Evolutionary conservation across 2,329 filamentous ascomycete species (phyloP), one percentile per base, ranked within the genome.

Genomic region (Ceratocystis eucalypticola): DNA sequence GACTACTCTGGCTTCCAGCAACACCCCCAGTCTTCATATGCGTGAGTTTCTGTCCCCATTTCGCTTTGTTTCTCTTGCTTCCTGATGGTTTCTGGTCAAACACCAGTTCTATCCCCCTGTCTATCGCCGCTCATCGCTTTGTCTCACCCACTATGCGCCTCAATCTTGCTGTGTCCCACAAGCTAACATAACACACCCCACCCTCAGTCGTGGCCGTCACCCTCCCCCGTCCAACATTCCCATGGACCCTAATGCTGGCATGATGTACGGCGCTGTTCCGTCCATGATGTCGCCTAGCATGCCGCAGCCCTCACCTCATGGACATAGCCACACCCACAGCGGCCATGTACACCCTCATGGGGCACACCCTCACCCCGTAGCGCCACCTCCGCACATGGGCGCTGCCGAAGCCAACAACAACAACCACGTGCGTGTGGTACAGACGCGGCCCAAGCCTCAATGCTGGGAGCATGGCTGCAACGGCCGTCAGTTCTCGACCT

Each of bases 381-480:
- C 55, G 37, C 66, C 63, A 59, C 53, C 64, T 8, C 55, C 57
- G 22, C 69, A 68, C 48, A 63, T 68, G 57, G 64, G 63, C 12
- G 28, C 25, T n/a, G 55, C 55, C 25, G 55, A 59, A n/a, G 50
- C 59, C 41, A 50, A 67, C 65, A 68, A 65, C 59, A 69, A 65
- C 68, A 74, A 78, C 55, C 78, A 84, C 70, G 85, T 89, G 48
- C 82, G 88, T 68, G 84, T 91, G 17, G 81, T 91, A 20, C 87
- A 88, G 74, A 86, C 85, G 71, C 83, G 89, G 70, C 91, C 91
- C n/a, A 96, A 96, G 77, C 91, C 92, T 59, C 91, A 96, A 74
- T 96, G 93, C 76, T 97, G 90, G 89, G 93, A 96, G 69, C 93
- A 97, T 73, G 93, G 92, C 10, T 97, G 93, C 79, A 96, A 96